A percentile compares a stretch with the other conserved stretches of the same genome.
Conservation (phyloP, 768 basidiomycete species). For the Calvatia gigantea region DNA sequence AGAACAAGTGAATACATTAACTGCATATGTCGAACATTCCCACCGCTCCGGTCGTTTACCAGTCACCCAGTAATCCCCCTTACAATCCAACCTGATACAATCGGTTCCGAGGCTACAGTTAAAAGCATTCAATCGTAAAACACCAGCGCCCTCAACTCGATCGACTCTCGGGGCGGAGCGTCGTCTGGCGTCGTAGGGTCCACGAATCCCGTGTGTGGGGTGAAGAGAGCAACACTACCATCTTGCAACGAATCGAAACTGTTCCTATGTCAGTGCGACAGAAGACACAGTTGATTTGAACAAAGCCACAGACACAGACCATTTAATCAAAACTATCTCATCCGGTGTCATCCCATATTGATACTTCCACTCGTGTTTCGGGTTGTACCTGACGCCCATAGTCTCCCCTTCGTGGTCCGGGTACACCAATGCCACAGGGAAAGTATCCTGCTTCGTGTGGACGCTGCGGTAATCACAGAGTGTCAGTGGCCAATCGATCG, state of each 20-base stretch:
- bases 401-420: conserved; percentile 53
- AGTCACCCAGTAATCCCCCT: no score
- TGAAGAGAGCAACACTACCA: conserved; percentile 39
- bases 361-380: conserved; percentile 52
- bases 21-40: no score
- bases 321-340: conserved; percentile 52
- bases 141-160: conserved; percentile 47
- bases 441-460: conserved; percentile 35
- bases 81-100: no score
- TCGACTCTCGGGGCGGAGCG: conserved; percentile 42
- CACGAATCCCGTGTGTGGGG: conserved; percentile 48
- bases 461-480: conserved; percentile 51
- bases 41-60: no score
- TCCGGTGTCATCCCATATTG: conserved; percentile 42
- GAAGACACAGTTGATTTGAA: neutral
- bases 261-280: neutral
- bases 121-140: conserved; percentile 35
- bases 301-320: conserved; percentile 29
- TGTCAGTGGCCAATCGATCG: conserved; percentile 47
- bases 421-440: conserved; percentile 42
- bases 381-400: conserved; percentile 39
- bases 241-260: conserved; percentile 37
- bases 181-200: conserved; percentile 41
- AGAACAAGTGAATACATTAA: no score
- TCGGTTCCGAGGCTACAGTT: no score